A percentile compares a stretch with the other conserved stretches of the same genome.
Evolutionary conservation across 805 yeast genomes (phyloP).

Genomic region (Hanseniaspora singularis): DNA sequence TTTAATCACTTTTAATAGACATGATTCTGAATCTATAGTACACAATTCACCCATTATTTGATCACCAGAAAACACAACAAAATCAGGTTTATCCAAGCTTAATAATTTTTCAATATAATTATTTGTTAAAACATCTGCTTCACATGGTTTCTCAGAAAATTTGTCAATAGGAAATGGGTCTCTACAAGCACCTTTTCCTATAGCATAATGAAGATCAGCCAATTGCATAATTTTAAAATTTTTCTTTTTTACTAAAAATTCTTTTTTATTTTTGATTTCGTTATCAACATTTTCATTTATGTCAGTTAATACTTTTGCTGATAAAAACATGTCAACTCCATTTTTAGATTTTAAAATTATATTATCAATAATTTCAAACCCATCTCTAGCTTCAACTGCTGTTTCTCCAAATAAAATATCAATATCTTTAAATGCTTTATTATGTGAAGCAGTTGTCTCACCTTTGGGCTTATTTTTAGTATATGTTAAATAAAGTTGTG

Average conservation of each 20-base stretch:
- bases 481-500: constrained; percentile 1
- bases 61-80: constrained; percentile 84
- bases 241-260: constrained; percentile 30
- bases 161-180: constrained; percentile 50
- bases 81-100: constrained; percentile 68
- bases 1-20: constrained; percentile 60
- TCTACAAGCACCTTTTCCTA: constrained; percentile 67
- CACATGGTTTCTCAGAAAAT: constrained; percentile 35
- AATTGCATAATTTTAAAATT: constrained; percentile 73
- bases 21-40: constrained; percentile 70
- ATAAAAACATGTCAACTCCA: constrained; percentile 7
- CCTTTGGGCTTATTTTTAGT: no score
- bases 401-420: constrained; percentile 63
- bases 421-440: constrained; percentile 40
- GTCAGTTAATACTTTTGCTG: no score
- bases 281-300: no score
- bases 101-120: constrained; percentile 50
- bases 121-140: constrained; percentile 66
- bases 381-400: constrained; percentile 64
- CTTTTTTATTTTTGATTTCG: constrained; percentile 19
- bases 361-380: constrained; percentile 40
- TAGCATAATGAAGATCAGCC: constrained; percentile 84
- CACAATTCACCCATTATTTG: constrained; percentile 67
- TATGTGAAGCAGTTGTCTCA: no score
- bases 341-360: constrained; percentile 11